Evolutionary conservation across 2,329 filamentous ascomycete species (phyloP), one percentile per base, ranked within the genome.

Genomic region (Pyrenophora tritici-repentis): DNA sequence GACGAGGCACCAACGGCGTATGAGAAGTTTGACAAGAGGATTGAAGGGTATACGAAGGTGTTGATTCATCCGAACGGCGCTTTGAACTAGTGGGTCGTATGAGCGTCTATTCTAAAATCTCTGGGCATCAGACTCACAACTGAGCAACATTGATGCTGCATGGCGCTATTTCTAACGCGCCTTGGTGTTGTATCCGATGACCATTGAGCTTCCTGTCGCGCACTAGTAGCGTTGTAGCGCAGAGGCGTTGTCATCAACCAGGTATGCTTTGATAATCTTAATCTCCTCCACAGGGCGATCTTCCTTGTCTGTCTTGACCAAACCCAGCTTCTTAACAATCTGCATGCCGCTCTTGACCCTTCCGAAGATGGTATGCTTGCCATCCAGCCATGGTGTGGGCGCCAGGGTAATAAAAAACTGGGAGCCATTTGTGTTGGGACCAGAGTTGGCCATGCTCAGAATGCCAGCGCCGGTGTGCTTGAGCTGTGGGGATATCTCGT

Each of bases 321-420:
- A 72, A 0, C 92, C 94, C 84, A 99, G 89, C 60, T 91, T 83
- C 78, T 90, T 87, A 22, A 97, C 86, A n/a, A 93, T 81, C 49
- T 83, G 80, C 82, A 97, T 85, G 0, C 94, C 94, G 47, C 76
- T 83, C 78, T 89, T 92, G 33, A 99, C 91, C 46, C 93, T 80
- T 1, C 94, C 94, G 71, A 99, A 99, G 61, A 99, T 95, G 9
- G 92, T 96, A 73, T 99, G 93, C 75, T 96, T 97, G 17, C 92
- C 91, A 75, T 99, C 94, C 53, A 99, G 77, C 93, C 93, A 97
- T 0, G 94, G 94, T 13, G 94, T 93, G 4, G 93, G 93, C 6
- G 91, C 93, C 29, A 97, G 81, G 0, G 94, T 97, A 61, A 99
- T 86, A 72, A 97, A 97, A 76, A 97, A 99, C 76, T 97, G 94